Evolutionary conservation across 176 grass and related monocot species (phyloP).

Genomic region (Alopecurus myosuroides): DNA sequence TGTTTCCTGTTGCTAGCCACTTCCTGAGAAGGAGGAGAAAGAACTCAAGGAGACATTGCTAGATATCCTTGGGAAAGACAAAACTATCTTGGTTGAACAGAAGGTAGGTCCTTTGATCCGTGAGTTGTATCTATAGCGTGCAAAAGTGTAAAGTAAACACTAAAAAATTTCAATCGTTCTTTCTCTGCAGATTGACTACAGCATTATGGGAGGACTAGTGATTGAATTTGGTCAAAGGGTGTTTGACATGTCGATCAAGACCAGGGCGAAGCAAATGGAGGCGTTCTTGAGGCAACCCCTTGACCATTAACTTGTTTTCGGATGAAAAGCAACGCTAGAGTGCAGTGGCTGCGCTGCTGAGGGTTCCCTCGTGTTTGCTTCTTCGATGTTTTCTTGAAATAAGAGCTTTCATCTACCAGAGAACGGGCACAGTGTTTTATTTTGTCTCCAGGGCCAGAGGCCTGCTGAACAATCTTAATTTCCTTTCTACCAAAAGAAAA

Average conservation of each 20-base stretch:
- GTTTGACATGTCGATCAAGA: conserved; percentile 93
- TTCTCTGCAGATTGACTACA: conserved; percentile 67
- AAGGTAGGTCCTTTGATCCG: conserved; percentile 63
- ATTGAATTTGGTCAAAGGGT: conserved; percentile 78
- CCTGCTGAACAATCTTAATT: conserved; percentile 25
- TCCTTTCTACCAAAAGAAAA: conserved; percentile 6
- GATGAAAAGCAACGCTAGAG: conserved; percentile 15
- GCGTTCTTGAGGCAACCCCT: conserved; percentile 73
- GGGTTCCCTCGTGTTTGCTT: conserved; percentile 16
- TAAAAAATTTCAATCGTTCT: neutral
- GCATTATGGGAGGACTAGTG: conserved; percentile 85
- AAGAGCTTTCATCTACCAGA: conserved; percentile 36
- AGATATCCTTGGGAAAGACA: conserved; percentile 76
- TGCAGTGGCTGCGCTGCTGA: conserved; percentile 20
- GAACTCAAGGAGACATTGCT: conserved; percentile 70
- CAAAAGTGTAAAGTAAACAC: neutral
- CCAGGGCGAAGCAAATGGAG: conserved; percentile 96
- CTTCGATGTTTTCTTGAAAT: conserved; percentile 51
- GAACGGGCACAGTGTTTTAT: conserved; percentile 34
- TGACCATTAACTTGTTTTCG: conserved; percentile 39
- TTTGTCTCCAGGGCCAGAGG: conserved; percentile 29
- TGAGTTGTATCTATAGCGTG: neutral
- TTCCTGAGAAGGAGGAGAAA: conserved; percentile 82
- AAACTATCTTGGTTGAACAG: conserved; percentile 74
- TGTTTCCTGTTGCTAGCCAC: conserved; percentile 49